Base-by-base conservation (phyloP, 192 early-diverging fungal genomes). In the Phlyctochytrium planicorne region DNA sequence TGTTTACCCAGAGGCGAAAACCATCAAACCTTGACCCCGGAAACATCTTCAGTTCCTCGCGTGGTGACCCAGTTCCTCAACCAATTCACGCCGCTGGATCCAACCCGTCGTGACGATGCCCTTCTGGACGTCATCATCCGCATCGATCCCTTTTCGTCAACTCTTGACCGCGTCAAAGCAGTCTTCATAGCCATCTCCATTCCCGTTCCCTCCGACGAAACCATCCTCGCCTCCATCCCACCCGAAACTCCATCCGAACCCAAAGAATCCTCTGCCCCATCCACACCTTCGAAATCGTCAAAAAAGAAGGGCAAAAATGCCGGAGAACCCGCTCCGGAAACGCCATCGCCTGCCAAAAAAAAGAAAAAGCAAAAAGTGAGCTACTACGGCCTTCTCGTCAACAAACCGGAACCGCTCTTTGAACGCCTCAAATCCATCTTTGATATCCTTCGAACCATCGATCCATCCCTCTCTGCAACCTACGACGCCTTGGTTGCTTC, bases 1-100 rank as follows among this genome's bases (percentile, higher is more conserved):
- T 24, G 30, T 32, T 27, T 33, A n/a, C n/a, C n/a, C 16, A 81
- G 85, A 55, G 95, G 94, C 10, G 88, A 91, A 35, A 82, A 88
- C 60, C 95, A 97, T 66, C 92, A 94, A 78, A 79, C 77, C 4
- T 71, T 96, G 47, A 94, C 88, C 0, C 91, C 95, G 0, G 60
- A 74, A 14, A 83, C 84, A 3, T 80, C 77, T 0, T 78, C 87
- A 0, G 91, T 79, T 68, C 72, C 20, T 3, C 25, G 27, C 0
- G 53, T 71, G 14, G 29, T 56, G 23, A 10, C 27, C 23, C 25
- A 23, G 24, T 71, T 71, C 37, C 59, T 37, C 16, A 20, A 33
- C 40, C 62, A 71, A 4, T 71, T 71, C 35, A 59, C 53, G 2
- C 62, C 52, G 2, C 37, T 65, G 2, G 36, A 59, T 37, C 14